phyloP scores from a whole-genome alignment of 2,329 filamentous ascomycete genomes.

The Byssoonygena ceratinophila region DNA sequence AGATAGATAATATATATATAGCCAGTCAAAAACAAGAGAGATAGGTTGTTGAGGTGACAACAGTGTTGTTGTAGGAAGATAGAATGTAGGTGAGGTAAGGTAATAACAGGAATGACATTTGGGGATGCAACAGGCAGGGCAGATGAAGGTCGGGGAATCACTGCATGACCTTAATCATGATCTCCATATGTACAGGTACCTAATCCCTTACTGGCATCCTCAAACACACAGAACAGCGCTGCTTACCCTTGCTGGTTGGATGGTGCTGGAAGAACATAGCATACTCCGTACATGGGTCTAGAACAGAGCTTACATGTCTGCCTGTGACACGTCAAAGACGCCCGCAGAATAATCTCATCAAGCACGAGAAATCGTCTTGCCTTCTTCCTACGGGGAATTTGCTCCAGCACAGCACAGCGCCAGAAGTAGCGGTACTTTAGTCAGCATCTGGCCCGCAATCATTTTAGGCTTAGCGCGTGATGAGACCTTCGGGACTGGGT shows the following conservation, averaged over 20 bases:
- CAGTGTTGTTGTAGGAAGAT: neutral
- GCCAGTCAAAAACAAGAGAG: neutral
- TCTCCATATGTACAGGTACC: constrained; percentile 7
- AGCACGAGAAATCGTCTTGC: too few species aligned
- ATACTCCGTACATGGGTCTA: neutral
- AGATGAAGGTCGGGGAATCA: neutral
- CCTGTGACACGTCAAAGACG: neutral
- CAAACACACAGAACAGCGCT: neutral
- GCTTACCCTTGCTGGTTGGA: neutral
- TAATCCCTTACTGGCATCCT: neutral
- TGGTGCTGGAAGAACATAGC: neutral
- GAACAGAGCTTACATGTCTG: neutral
- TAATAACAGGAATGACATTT: constrained; percentile 4
- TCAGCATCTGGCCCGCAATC: neutral
- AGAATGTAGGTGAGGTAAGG: constrained; percentile 7
- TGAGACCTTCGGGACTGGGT: constrained; percentile 8
- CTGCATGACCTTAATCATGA: constrained; percentile 5
- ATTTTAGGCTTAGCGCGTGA: neutral
- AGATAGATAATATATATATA: neutral
- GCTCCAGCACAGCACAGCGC: neutral
- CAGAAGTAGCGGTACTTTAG: constrained; percentile 6
- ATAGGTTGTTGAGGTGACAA: neutral
- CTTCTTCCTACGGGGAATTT: neutral
- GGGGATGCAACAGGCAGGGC: neutral
- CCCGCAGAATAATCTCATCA: too few species aligned